Evolutionary conservation across 805 yeast species (phyloP), one percentile per base, ranked within the genome.

Genomic region (Barnettozyma sp.): DNA sequence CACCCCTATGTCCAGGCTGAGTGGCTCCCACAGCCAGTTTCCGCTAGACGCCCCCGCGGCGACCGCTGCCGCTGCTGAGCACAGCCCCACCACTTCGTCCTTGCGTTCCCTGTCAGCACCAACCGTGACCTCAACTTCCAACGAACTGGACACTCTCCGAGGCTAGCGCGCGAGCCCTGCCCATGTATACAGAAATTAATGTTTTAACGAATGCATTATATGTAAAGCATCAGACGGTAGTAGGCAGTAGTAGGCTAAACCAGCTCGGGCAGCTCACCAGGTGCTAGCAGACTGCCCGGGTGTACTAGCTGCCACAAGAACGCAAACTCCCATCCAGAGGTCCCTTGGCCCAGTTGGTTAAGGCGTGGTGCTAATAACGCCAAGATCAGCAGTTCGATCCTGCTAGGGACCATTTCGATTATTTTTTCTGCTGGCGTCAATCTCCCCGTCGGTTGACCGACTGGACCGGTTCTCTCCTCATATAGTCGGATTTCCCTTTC

Each of bases 321-420:
- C 10, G n/a, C n/a, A n/a, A n/a, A n/a, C n/a, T n/a, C n/a, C n/a
- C n/a, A n/a, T n/a, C n/a, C n/a, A n/a, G n/a, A 5, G 70, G 63
- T 68, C 72, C 70, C 72, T 66, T 68, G 73, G 73, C 73, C 73
- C 68, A 68, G 73, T 66, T 67, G 73, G 73, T 68, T 67, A 68
- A 66, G 73, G 73, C 72, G 71, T 66, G 68, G 71, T 66, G 71
- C 73, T 68, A 67, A 67, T 67, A 66, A 55, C 59, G 59, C 58
- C 58, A 55, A 55, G 84, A 76, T 77, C 84, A 74, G 82, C 84
- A 73, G 84, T 77, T 77, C 83, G 82, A 77, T 75, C 83, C 83
- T 73, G 83, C 81, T 74, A 76, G 82, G 81, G 82, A 76, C 75
- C 84, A 77, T 54, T 60, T 32, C 35, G 38, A 29, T 36, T 34